Evolutionary conservation across 129 eudicot genomes (phyloP).

Genomic region (Logfia minima): DNA sequence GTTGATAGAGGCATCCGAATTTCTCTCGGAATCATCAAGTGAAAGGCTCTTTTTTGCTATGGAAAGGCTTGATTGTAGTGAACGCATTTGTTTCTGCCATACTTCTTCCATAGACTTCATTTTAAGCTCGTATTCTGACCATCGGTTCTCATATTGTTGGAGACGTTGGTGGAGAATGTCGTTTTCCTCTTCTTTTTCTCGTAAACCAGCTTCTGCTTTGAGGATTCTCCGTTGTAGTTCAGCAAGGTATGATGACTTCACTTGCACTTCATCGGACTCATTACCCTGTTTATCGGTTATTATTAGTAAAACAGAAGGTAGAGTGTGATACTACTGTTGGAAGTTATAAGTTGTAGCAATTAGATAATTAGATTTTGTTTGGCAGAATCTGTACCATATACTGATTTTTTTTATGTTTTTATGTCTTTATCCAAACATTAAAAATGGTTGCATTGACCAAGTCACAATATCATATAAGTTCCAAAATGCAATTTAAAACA

Average conservation of each 20-base stretch:
- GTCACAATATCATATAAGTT: no score
- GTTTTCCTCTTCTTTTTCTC: constrained; percentile 83
- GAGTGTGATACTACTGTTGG: neutral
- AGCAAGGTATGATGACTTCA: constrained; percentile 85
- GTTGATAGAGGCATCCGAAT: constrained; percentile 76
- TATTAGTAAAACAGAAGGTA: no score
- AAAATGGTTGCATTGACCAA: no score
- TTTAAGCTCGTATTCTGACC: constrained; percentile 83
- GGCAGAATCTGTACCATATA: neutral
- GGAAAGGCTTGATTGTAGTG: constrained; percentile 93
- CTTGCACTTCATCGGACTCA: constrained; percentile 79
- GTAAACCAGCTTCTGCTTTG: constrained; percentile 71
- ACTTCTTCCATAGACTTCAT: constrained; percentile 94
- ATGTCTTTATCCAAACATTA: no score
- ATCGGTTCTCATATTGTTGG: constrained; percentile 71
- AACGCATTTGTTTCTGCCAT: constrained; percentile 92
- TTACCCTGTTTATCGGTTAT: constrained; percentile 49
- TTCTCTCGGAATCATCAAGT: constrained; percentile 53
- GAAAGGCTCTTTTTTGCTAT: constrained; percentile 86
- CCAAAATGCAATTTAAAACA: neutral
- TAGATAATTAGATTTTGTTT: neutral
- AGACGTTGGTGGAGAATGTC: constrained; percentile 71
- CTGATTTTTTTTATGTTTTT: no score
- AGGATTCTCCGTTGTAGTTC: constrained; percentile 74
- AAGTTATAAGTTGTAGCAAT: neutral